Conservation (phyloP, 148 eudicot genomes). For the Rhododendron griersonianum region DNA sequence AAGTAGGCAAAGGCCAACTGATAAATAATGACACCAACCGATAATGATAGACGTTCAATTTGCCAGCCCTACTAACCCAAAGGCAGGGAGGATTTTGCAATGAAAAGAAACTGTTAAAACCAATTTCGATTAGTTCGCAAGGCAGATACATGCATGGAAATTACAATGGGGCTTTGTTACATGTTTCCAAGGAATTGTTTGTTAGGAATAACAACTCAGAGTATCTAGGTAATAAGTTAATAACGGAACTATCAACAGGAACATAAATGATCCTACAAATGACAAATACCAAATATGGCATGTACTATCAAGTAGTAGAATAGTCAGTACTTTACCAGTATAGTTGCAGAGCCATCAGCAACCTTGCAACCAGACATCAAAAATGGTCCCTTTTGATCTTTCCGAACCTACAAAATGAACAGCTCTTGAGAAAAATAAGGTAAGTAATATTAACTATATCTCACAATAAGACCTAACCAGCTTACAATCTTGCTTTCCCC, state of each 20-base stretch:
- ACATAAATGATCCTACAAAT: slow-evolving; percentile 1
- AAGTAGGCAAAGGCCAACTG: background rate
- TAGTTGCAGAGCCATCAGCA: slow-evolving; percentile 89
- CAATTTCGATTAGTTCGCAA: background rate
- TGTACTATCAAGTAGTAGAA: background rate
- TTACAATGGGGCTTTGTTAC: background rate
- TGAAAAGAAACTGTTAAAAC: background rate
- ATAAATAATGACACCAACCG: background rate
- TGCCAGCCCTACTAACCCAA: background rate
- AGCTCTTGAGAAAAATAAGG: slow-evolving; percentile 12
- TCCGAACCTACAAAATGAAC: slow-evolving; percentile 49
- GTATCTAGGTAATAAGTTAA: background rate
- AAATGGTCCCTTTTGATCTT: slow-evolving; percentile 68
- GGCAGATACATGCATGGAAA: background rate
- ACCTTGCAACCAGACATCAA: slow-evolving; percentile 92
- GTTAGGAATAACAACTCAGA: background rate
- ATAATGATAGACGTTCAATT: background rate
- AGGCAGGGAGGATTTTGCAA: background rate
- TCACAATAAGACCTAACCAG: slow-evolving; percentile 23
- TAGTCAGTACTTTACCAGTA: slow-evolving; percentile 53
- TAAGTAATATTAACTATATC: background rate
- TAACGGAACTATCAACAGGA: background rate
- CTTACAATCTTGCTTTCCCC: slow-evolving; percentile 98
- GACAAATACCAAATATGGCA: background rate
- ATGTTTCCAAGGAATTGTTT: background rate